Evolutionary conservation across 805 yeast species (phyloP), one percentile per base, ranked within the genome.

Genomic region (Lipomyces kockii): DNA sequence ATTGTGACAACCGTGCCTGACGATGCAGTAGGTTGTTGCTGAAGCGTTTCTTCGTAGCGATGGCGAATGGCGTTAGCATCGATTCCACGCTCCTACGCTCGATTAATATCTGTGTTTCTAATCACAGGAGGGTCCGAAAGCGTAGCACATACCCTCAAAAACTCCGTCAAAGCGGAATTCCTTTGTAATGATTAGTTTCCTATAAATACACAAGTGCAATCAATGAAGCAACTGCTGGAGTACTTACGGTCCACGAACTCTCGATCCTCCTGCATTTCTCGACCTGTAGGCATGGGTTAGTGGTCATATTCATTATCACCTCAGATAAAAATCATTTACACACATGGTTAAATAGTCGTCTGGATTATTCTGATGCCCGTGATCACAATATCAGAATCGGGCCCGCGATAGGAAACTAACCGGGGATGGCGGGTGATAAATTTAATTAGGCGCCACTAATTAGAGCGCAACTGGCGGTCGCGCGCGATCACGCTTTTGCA

Each of bases 101-200:
- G 5, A 32, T 37, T 43, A 62, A 32, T 3, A 58, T 25, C 14
- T 11, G 1, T 29, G 52, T 12, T 4, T 29, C 32, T 3, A 35
- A 22, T 35, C 43, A 32, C 25, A 14, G 14, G 54, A 22, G 29
- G 7, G 25, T 7, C 27, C 25, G 14, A 27, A n/a, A n/a, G 27
- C 25, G 43, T 35, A 27, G 7, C 9, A 58, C 61, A n/a, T 60
- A 70, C 73, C 46, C 73, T 62, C 52, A 71, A 61, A 37, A 70
- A 71, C 63, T 70, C 73, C 17, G 73, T 71, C 51, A 71, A 60
- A 6, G 73, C 73, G 22, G 73, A 71, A 59, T 66, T 71, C 35
- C 71, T 68, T 27, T 11, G 14, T 11, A 22, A 20, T 11, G 55
- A 46, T 55, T 8, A 60, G 51, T 52, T 8, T 14, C 4, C 22